Evolutionary conservation across 1,284 basidiomycete genomes (phyloP).

Genomic region (Tetrapyrgos nigripes): DNA sequence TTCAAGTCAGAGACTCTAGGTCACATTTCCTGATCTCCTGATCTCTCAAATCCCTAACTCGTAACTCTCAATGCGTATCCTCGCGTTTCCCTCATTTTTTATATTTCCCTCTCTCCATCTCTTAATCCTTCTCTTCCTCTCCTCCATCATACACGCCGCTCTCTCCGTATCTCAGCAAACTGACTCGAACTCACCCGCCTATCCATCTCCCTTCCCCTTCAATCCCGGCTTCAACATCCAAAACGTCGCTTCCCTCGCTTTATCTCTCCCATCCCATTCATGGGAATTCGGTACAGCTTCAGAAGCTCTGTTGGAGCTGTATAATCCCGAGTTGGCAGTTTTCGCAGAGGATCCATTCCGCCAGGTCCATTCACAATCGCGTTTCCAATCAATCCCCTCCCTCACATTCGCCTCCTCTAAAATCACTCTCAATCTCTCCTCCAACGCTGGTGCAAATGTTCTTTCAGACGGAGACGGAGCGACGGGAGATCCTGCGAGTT

Average conservation of each 20-base stretch:
- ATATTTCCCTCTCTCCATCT: too few relatives aligned
- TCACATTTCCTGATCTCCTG: too few relatives aligned
- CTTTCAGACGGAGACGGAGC: slow-evolving; percentile 44
- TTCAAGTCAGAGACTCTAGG: too few relatives aligned
- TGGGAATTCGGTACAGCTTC: slow-evolving; percentile 52
- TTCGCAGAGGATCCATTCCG: slow-evolving; percentile 43
- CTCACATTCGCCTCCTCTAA: slow-evolving; percentile 27
- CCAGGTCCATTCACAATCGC: too few relatives aligned
- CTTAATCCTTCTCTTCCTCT: too few relatives aligned
- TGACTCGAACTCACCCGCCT: too few relatives aligned
- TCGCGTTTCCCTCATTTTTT: too few relatives aligned
- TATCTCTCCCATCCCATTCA: slow-evolving; percentile 44
- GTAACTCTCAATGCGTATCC: too few relatives aligned
- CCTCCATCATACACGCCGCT: too few relatives aligned
- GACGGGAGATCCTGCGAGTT: slow-evolving; percentile 48
- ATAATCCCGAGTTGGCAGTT: slow-evolving; percentile 42
- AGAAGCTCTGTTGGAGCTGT: slow-evolving; percentile 48
- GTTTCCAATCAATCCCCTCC: too few relatives aligned
- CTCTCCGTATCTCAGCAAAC: too few relatives aligned
- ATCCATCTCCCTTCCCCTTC: slow-evolving; percentile 40
- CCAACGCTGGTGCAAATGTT: slow-evolving; percentile 39
- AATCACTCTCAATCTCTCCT: slow-evolving; percentile 43
- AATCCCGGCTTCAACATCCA: slow-evolving; percentile 47
- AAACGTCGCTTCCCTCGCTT: slow-evolving; percentile 36
- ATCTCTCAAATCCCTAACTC: too few relatives aligned